phyloP scores from a whole-genome alignment of 805 yeast genomes.

The Wickerhamiella qilinensis region DNA sequence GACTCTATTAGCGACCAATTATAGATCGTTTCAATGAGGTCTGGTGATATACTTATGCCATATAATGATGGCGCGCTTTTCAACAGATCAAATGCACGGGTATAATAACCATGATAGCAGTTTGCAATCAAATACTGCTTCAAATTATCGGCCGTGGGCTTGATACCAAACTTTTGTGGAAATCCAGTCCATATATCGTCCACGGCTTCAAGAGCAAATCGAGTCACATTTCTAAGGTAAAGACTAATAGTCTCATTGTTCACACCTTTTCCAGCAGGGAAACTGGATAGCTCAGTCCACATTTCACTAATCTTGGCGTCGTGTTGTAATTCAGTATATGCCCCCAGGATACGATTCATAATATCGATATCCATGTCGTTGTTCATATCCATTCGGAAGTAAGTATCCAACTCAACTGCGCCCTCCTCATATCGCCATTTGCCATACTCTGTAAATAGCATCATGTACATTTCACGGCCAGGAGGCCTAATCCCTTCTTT shows the following conservation, averaged over 20 bases:
- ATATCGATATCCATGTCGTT: slow-evolving; percentile 40
- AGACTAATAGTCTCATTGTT: slow-evolving; percentile 49
- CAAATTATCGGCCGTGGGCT: slow-evolving; percentile 36
- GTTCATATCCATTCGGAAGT: slow-evolving; percentile 43
- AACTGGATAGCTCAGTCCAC: slow-evolving; percentile 41
- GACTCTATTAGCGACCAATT: slow-evolving; percentile 28
- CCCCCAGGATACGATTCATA: slow-evolving; percentile 47
- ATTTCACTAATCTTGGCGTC: slow-evolving; percentile 38
- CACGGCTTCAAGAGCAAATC: slow-evolving; percentile 37
- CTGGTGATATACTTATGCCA: slow-evolving; percentile 14
- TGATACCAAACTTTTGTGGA: slow-evolving; percentile 31
- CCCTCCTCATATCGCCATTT: slow-evolving; percentile 45
- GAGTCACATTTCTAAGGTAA: slow-evolving; percentile 48
- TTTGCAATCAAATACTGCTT: slow-evolving; percentile 53
- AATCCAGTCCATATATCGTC: slow-evolving; percentile 46
- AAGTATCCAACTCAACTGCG: slow-evolving; percentile 44
- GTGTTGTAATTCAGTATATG: slow-evolving; percentile 43
- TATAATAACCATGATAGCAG: slow-evolving; percentile 45
- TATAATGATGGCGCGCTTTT: slow-evolving; percentile 27
- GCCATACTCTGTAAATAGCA: slow-evolving; percentile 47
- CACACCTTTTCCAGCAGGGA: slow-evolving; percentile 35
- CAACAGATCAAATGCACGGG: slow-evolving; percentile 38
- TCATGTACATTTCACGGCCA: slow-evolving; percentile 38
- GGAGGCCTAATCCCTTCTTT: slow-evolving; percentile 38
- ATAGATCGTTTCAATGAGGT: slow-evolving; percentile 21